phyloP scores from a whole-genome alignment of 306 rosid species.

The Prunus padus region DNA sequence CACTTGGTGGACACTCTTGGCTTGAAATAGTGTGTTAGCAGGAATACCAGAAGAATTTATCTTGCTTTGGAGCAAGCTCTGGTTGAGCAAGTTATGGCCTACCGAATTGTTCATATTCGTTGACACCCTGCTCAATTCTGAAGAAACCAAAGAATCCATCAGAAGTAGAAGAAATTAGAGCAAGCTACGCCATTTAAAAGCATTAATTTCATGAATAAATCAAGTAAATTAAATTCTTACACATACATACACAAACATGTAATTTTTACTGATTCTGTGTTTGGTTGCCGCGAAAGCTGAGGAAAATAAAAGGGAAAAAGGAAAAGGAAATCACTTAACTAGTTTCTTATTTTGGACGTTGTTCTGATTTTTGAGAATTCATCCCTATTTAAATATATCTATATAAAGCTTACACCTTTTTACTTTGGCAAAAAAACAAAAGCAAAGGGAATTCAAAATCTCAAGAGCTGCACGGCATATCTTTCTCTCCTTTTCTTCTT shows the following conservation, averaged over 20 bases:
- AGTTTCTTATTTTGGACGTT: too few relatives aligned
- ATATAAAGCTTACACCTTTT: background rate
- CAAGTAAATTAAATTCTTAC: background rate
- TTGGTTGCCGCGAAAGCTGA: slow-evolving; percentile 16
- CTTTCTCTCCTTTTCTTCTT: background rate
- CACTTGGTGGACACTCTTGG: slow-evolving; percentile 45
- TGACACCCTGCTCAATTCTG: slow-evolving; percentile 39
- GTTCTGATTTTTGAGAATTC: background rate
- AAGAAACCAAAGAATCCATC: slow-evolving; percentile 29
- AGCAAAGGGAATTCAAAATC: background rate
- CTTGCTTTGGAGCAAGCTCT: slow-evolving; percentile 59
- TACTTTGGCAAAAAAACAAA: background rate
- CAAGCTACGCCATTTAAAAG: background rate
- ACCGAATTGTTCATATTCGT: slow-evolving; percentile 63
- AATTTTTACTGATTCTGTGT: background rate
- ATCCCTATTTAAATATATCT: background rate
- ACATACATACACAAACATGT: background rate
- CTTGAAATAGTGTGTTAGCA: slow-evolving; percentile 46
- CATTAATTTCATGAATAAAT: background rate
- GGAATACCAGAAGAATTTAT: slow-evolving; percentile 51
- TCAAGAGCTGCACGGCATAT: background rate
- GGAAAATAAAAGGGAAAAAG: background rate
- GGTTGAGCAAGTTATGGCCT: slow-evolving; percentile 64
- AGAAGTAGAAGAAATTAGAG: slow-evolving; percentile 6
- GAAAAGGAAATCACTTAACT: background rate